Percentiles rank a stretch among this genome's conserved stretches.
phyloP scores from a whole-genome alignment of 257 asterid genomes.

The Prunella vulgaris region DNA sequence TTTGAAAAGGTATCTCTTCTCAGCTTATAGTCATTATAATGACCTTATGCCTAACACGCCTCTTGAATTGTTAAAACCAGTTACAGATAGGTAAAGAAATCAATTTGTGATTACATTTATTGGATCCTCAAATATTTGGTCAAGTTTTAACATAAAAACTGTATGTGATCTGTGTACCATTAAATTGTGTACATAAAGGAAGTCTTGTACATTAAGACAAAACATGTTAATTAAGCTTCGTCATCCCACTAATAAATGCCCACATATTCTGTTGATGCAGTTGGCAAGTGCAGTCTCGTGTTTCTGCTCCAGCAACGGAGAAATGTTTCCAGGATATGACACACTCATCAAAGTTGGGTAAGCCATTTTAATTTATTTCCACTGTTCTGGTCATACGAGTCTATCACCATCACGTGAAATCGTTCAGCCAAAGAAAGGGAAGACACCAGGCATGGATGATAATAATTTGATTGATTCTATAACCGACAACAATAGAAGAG shows the following conservation, averaged over 20 bases:
- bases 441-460: neutral
- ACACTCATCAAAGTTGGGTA: conserved; percentile 86
- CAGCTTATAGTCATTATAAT: conserved; percentile 10
- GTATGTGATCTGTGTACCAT: neutral
- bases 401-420: neutral
- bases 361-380: conserved; percentile 15
- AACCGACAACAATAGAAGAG: too few species aligned
- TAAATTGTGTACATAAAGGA: neutral
- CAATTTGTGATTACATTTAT: neutral
- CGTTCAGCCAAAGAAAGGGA: neutral
- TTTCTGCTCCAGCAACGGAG: conserved; percentile 81
- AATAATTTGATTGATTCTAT: neutral
- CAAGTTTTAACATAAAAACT: neutral
- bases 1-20: conserved; percentile 69
- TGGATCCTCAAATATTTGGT: neutral
- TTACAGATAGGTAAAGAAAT: neutral
- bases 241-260: conserved; percentile 3
- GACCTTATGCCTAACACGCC: neutral
- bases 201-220: neutral
- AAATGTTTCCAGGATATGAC: conserved; percentile 82
- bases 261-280: conserved; percentile 38
- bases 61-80: neutral
- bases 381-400: neutral
- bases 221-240: neutral
- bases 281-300: conserved; percentile 61